Evolutionary conservation across 768 basidiomycete species (phyloP).

Genomic region (Suillus placidus): DNA sequence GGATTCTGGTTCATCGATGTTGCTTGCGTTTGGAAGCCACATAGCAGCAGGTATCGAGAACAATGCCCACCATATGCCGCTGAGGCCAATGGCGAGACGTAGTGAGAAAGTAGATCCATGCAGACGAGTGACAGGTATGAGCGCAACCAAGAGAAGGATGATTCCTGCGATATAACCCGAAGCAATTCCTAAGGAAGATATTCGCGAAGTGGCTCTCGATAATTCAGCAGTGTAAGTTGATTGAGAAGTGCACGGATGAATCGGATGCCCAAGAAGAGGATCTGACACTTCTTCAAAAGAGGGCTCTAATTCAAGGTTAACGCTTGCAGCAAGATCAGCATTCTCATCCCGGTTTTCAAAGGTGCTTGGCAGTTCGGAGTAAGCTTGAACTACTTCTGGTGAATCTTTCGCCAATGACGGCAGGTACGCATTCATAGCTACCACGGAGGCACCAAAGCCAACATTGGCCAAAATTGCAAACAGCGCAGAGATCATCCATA

Average conservation of each 20-base stretch:
- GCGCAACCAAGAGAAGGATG: slow-evolving; percentile 65
- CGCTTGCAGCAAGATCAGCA: slow-evolving; percentile 14
- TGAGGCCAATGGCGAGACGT: slow-evolving; percentile 80
- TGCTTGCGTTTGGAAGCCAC: slow-evolving; percentile 59
- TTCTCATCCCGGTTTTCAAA: slow-evolving; percentile 17
- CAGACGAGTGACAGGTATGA: slow-evolving; percentile 77
- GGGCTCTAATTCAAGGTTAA: slow-evolving; percentile 21
- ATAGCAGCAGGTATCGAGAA: slow-evolving; percentile 79
- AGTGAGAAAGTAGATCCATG: slow-evolving; percentile 78
- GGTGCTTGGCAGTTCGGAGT: slow-evolving; percentile 31
- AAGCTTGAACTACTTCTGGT: slow-evolving; percentile 54
- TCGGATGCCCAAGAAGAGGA: slow-evolving; percentile 38
- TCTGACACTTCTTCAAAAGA: slow-evolving; percentile 35
- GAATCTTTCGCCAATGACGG: slow-evolving; percentile 70
- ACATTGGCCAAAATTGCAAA: slow-evolving; percentile 82
- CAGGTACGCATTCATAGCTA: slow-evolving; percentile 91
- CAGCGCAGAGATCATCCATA: slow-evolving; percentile 71
- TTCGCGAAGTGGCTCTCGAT: slow-evolving; percentile 75
- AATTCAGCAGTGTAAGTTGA: slow-evolving; percentile 57
- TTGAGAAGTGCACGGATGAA: slow-evolving; percentile 30
- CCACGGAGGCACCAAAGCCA: slow-evolving; percentile 82
- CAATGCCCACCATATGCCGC: slow-evolving; percentile 86
- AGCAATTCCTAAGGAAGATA: slow-evolving; percentile 86
- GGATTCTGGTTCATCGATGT: slow-evolving; percentile 9
- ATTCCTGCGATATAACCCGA: slow-evolving; percentile 88